Base-by-base conservation (phyloP, 495 filamentous ascomycete genomes). In the Poronia punctata region DNA sequence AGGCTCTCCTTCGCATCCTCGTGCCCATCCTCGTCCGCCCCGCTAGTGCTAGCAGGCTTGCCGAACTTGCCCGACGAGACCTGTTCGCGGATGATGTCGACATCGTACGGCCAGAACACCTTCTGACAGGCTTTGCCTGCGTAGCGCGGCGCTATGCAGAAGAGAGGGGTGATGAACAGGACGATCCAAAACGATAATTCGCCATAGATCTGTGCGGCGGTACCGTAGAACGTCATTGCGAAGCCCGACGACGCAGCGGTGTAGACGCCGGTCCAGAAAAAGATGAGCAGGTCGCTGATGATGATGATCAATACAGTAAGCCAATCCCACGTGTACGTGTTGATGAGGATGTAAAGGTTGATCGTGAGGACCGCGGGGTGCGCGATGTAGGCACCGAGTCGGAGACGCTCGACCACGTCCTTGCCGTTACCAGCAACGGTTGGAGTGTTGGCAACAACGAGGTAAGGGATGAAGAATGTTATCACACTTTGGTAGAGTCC, bases 311-410 rank as follows among this genome's bases (percentile, higher is more conserved):
- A 68, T 9, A 85, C 52, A 48, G 89, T 86, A 52, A 97, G 68
- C 90, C 90, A 97, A 60, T 99, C 93, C 93, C 93, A 97, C 42
- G 88, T 74, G 60, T 92, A 97, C 4, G 84, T 89, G 60, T 99
- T 99, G 66, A 99, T 75, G 47, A 97, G 67, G 51, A 99, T 83
- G 68, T 97, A 99, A 39, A 80, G 58, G 57, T 99, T 99, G 64
- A 94, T 92, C 29, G 80, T 81, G 51, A 95, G 68, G 30, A 93
- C 79, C 10, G 86, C 78, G 35, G 82, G 84, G 35, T 79, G 75
- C 3, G 78, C 88, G 39, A 96, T 75, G 52, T 87, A 86, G 36
- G 83, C 70, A 41, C 93, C 93, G 53, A 99, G 80, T 36, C 88
- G 80, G 34, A 78, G 75, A 38, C 82, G 75, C 54, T 95, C 89